phyloP scores from a whole-genome alignment of 75 land plant genomes.

The Chamaecyparis obtusa region DNA sequence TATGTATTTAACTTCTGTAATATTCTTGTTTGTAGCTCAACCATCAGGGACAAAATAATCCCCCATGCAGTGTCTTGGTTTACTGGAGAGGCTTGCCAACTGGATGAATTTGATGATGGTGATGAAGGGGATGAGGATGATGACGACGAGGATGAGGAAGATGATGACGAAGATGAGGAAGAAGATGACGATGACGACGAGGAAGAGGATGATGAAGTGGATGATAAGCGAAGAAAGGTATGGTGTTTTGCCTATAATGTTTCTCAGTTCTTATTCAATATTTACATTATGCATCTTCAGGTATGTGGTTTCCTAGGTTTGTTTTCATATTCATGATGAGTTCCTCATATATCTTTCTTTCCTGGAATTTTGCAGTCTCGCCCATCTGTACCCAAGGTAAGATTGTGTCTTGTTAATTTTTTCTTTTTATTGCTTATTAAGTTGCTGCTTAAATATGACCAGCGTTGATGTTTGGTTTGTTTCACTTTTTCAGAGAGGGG shows the following conservation, averaged over 20 bases:
- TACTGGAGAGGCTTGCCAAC: conserved; percentile 49
- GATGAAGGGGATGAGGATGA: conserved; percentile 45
- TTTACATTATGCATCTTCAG: neutral
- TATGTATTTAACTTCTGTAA: neutral
- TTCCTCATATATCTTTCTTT: neutral
- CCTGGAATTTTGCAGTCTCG: neutral
- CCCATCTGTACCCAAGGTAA: neutral
- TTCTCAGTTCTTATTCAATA: neutral
- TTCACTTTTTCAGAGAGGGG: conserved; percentile 7
- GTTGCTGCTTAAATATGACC: neutral
- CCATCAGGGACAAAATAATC: conserved; percentile 57
- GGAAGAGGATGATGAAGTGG: conserved; percentile 32
- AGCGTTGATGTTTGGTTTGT: neutral
- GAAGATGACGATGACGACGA: conserved; percentile 33
- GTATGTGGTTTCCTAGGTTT: neutral
- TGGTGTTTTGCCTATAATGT: neutral
- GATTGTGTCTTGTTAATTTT: neutral
- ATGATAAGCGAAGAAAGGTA: conserved; percentile 20
- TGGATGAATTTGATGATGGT: conserved; percentile 47
- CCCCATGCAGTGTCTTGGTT: conserved; percentile 71
- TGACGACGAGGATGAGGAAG: conserved; percentile 38
- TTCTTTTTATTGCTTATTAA: neutral
- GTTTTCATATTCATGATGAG: neutral
- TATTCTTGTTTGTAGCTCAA: conserved; percentile 28
- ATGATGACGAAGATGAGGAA: conserved; percentile 31